A percentile compares a stretch with the other conserved stretches of the same genome.
Evolutionary conservation across 2,329 filamentous ascomycete genomes (phyloP).

Genomic region (Penicillium sp.): DNA sequence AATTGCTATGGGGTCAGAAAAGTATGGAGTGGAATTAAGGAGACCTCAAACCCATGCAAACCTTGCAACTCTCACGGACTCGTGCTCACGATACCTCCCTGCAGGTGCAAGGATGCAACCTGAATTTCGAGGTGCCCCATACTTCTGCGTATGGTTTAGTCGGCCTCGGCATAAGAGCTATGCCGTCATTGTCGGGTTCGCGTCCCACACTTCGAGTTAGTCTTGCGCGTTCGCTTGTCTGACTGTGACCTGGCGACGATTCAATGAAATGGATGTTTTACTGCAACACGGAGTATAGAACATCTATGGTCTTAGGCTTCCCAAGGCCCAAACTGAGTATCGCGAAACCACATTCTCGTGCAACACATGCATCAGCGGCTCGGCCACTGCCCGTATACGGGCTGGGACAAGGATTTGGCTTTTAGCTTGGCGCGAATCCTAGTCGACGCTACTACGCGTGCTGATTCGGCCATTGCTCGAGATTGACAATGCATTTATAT

Average conservation of each 20-base stretch:
- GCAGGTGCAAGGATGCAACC: conserved; percentile 9
- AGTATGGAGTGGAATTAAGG: background rate
- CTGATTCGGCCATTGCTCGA: conserved; percentile 27
- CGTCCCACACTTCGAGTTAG: conserved; percentile 29
- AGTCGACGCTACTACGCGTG: conserved; percentile 21
- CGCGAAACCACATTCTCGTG: background rate
- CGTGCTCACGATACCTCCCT: background rate
- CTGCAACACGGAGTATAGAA: too few species aligned
- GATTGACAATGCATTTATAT: conserved; percentile 22
- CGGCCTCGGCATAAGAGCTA: conserved; percentile 15
- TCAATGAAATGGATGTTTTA: background rate
- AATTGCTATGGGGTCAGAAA: conserved; percentile 3
- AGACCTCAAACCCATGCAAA: background rate
- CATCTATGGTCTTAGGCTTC: background rate
- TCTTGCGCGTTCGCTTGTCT: conserved; percentile 21
- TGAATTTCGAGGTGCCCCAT: conserved; percentile 1
- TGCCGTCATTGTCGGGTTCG: conserved; percentile 30
- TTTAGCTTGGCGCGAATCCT: conserved; percentile 22
- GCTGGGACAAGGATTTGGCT: conserved; percentile 5
- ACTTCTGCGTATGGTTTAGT: conserved; percentile 7
- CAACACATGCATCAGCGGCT: conserved; percentile 18
- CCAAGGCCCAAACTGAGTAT: background rate
- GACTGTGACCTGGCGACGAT: background rate
- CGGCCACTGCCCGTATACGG: conserved; percentile 10
- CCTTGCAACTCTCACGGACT: background rate